phyloP scores from a whole-genome alignment of 2,329 filamentous ascomycete species.

The Colletotrichum lentis region DNA sequence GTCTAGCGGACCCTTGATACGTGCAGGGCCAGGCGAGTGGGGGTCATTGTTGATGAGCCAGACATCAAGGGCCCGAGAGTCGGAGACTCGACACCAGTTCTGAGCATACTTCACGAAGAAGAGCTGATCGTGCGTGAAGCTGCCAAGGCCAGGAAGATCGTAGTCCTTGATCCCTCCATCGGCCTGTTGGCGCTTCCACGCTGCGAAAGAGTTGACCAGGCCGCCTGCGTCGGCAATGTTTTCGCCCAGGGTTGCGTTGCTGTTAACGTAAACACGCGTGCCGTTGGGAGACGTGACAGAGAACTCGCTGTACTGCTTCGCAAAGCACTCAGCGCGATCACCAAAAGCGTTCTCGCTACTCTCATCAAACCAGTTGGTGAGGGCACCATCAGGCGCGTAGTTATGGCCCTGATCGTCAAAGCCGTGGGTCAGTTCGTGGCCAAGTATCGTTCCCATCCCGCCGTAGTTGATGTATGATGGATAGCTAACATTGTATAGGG shows the following conservation, averaged over 20 bases:
- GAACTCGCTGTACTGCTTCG: constrained; percentile 70
- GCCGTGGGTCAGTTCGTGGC: constrained; percentile 74
- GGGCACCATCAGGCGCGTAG: constrained; percentile 70
- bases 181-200: constrained; percentile 68
- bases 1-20: constrained; percentile 68
- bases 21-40: constrained; percentile 70
- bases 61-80: constrained; percentile 61
- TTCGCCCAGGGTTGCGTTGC: constrained; percentile 69
- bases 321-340: constrained; percentile 69
- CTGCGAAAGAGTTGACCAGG: constrained; percentile 67
- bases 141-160: constrained; percentile 66
- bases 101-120: constrained; percentile 73
- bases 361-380: constrained; percentile 72
- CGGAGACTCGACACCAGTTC: constrained; percentile 71
- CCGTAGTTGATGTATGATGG: constrained; percentile 74
- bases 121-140: constrained; percentile 72
- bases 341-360: constrained; percentile 65
- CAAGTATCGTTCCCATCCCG: constrained; percentile 71
- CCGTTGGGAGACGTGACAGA: constrained; percentile 64
- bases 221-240: constrained; percentile 79
- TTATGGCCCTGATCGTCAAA: constrained; percentile 72
- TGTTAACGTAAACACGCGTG: constrained; percentile 67
- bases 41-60: constrained; percentile 67
- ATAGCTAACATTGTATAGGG: constrained; percentile 68
- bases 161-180: constrained; percentile 55